phyloP scores from a whole-genome alignment of 2,329 filamentous ascomycete species.

The Aspergillus neotritici region DNA sequence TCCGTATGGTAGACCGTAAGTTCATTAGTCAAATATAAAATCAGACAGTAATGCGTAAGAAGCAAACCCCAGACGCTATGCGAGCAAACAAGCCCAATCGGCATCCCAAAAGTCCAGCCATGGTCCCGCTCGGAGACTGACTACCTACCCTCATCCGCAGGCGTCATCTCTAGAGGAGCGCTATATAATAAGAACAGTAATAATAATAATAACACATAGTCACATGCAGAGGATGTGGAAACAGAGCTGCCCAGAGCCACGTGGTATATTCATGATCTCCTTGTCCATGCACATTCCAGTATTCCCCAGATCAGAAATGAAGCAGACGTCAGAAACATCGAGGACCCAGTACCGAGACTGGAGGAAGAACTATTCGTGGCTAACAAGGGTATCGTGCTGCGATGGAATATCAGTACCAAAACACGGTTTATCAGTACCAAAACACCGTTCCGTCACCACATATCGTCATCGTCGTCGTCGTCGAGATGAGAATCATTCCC shows the following conservation, averaged over 20 bases:
- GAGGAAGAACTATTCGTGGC: constrained; percentile 18
- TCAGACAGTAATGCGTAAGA: constrained; percentile 12
- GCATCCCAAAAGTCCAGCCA: constrained; percentile 12
- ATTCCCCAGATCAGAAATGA: constrained; percentile 1
- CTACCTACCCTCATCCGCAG: background rate
- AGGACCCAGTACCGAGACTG: constrained; percentile 1
- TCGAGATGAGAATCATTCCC: constrained; percentile 39
- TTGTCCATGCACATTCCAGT: constrained; percentile 3
- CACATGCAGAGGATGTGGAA: constrained; percentile 8
- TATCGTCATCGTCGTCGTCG: constrained; percentile 41
- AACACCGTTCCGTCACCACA: constrained; percentile 40
- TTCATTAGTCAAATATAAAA: constrained; percentile 1
- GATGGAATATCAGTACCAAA: constrained; percentile 23
- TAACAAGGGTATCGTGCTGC: constrained; percentile 25
- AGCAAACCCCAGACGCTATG: constrained; percentile 35
- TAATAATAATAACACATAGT: constrained; percentile 9
- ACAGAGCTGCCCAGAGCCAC: constrained; percentile 1
- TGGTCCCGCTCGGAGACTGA: too few species aligned
- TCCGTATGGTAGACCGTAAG: background rate
- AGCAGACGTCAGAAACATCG: background rate
- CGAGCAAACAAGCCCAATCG: constrained; percentile 28
- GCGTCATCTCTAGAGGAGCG: constrained; percentile 9
- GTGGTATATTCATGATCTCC: constrained; percentile 6
- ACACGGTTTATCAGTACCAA: constrained; percentile 23
- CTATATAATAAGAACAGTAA: constrained; percentile 17